Base-by-base conservation (phyloP, 345 rosid species). In the Hibiscus tridactylites region DNA sequence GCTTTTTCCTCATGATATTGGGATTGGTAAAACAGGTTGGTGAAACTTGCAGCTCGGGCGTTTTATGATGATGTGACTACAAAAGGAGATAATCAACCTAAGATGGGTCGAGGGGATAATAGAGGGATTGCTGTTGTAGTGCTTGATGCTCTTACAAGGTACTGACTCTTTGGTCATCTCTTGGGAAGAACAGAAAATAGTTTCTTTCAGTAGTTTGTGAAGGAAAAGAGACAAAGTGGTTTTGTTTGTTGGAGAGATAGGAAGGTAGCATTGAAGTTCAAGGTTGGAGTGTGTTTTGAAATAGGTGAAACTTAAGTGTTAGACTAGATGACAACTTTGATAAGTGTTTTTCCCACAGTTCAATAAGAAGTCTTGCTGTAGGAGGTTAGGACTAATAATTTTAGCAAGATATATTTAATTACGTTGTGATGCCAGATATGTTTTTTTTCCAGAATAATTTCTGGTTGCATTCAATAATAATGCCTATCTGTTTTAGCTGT, bases 121-220 rank as follows among this genome's bases (percentile, higher is more conserved):
- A 81, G 87, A 75, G 98, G 97, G 71, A 88, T 85, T 75, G 94
- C 88, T 2, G 88, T 91, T 3, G 92, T 89, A 73, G 90, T 93
- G 54, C 94, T 93, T 12, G 98, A 93, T 73, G 89, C 87, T 26
- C 88, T 91, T 69, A 81, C 92, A 0, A 88, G 92, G 94, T 93
- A 75, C 28, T 16, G 9, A 2, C 13, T 35, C 9, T n/a, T 71
- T 24, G 24, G 42, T 28, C 15, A 28, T n/a, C 37, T 10, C 6
- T 28, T 4, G 28, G 24, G 5, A 31, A n/a, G 24, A 2, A 33
- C 9, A 31, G 2, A 52, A 68, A 16, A 31, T 15, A 19, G 42
- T 28, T 71, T 42, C 28, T 42, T 7, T 44, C 46, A 6, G 2
- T 24, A 24, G 33, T 24, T n/a, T 44, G 52, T 26, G 53, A 65